A percentile compares a stretch with the other conserved stretches of the same genome.
Conservation (phyloP, 2,329 filamentous ascomycete species). For the Fusarium sp. region DNA sequence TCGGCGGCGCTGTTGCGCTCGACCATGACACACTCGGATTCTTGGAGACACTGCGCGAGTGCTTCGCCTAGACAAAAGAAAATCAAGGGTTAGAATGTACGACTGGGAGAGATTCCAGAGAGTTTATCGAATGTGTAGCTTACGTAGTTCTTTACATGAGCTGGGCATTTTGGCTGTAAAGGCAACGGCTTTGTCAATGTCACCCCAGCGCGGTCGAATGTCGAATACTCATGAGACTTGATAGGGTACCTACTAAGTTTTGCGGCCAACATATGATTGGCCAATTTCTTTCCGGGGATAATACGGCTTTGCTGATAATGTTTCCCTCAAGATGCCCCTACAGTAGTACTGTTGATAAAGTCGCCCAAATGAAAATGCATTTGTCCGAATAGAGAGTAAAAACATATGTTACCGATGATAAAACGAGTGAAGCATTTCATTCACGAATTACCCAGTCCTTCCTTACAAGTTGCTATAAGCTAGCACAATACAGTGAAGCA, state of each 20-base stretch:
- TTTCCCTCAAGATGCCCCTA: conserved; percentile 4
- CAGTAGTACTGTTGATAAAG: neutral
- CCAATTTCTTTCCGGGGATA: conserved; percentile 4
- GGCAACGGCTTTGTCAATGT: conserved; percentile 23
- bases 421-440: neutral
- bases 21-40: conserved; percentile 96
- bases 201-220: conserved; percentile 38
- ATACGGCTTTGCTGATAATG: neutral
- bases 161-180: conserved; percentile 76
- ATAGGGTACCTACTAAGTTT: conserved; percentile 9
- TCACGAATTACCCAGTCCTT: neutral
- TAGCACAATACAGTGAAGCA: neutral
- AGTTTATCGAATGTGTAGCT: conserved; percentile 50
- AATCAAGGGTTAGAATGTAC: neutral
- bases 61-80: conserved; percentile 74
- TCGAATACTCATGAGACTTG: conserved; percentile 37
- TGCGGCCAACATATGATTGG: conserved; percentile 47
- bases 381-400: neutral
- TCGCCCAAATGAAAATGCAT: neutral
- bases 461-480: neutral
- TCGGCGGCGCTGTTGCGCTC: conserved; percentile 87
- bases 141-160: conserved; percentile 97
- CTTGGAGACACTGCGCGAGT: conserved; percentile 92
- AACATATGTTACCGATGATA: neutral
- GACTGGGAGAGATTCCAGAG: neutral